Evolutionary conservation across 1,284 basidiomycete species (phyloP), one percentile per base, ranked within the genome.

Genomic region (Naganishia cerealis): DNA sequence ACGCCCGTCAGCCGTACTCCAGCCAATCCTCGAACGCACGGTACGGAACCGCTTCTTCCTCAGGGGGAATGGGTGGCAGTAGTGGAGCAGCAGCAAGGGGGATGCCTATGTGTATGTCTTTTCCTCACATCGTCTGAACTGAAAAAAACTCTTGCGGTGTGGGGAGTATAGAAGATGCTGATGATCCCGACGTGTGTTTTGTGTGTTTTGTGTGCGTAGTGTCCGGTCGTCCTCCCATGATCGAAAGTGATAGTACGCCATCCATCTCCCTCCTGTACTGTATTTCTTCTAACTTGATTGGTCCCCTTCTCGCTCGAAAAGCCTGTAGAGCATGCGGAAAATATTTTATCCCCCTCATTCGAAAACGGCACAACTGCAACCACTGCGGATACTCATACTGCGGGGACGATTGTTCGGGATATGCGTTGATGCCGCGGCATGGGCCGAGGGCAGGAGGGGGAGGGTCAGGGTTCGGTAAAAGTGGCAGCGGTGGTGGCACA

Each of bases 341-440:
- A 67, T 73, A 75, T 5, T 81, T 81, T 69, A 80, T 79, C 70
- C 73, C 75, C 1, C 67, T 81, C 26, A 77, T 75, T 65, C 73
- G 79, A 24, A 72, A 78, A 59, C 68, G 76, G n/a, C 74, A 76
- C 46, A 67, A 71, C 3, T 81, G 80, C 67, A 75, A 75, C 13
- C 78, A 79, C 65, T 81, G 80, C 72, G 80, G 80, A 13, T 80
- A 78, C 68, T 73, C 77, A 67, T 80, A 79, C 71, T 81, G 80
- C 74, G 67, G 70, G 13, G 79, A 78, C 57, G 50, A 79, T 8
- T 76, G 75, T 8, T 76, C 78, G 48, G 78, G 77, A 0, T 78
- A 79, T 56, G 80, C 80, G 8, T 71, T 81, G 57, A 79, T 81
- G 78, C 80, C 80, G 16, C 75, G 79, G 6, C 15, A 52, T 55